phyloP scores from a whole-genome alignment of 352 stramenopile species.

The Pythium dissotocum region DNA sequence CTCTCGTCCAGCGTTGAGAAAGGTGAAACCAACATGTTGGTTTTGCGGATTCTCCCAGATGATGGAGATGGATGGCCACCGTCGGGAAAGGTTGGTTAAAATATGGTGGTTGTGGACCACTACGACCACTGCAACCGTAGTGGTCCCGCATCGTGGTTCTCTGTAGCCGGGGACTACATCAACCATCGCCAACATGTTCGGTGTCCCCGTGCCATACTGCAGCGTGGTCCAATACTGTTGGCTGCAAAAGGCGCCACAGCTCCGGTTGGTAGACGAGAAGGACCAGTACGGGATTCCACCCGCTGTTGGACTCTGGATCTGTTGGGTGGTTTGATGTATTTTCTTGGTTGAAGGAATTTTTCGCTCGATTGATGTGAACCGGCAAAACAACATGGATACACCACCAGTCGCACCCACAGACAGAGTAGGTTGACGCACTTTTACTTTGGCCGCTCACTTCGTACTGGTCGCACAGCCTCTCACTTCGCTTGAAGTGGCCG shows the following conservation, averaged over 20 bases:
- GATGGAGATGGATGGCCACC: neutral
- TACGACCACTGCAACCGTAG: neutral
- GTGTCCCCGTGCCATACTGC: neutral
- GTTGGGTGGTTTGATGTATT: neutral
- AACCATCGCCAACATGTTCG: neutral
- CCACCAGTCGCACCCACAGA: conserved; percentile 2
- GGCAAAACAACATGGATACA: neutral
- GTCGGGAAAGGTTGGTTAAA: neutral
- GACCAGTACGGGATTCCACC: neutral
- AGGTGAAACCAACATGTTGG: neutral
- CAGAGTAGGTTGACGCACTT: conserved; percentile 8
- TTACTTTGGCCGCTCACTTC: neutral
- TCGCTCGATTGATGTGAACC: neutral
- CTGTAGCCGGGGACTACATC: neutral
- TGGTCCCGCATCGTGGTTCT: conserved; percentile 6
- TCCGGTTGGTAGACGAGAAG: neutral
- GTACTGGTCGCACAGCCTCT: conserved; percentile 14
- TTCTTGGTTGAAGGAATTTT: conserved; percentile 3
- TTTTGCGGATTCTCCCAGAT: neutral
- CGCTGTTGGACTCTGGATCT: neutral
- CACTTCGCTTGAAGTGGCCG: conserved; percentile 21
- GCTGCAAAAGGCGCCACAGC: neutral
- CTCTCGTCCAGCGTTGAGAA: conserved; percentile 1
- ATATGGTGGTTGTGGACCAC: neutral
- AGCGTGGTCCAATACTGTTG: neutral